phyloP scores from a whole-genome alignment of 192 early-diverging fungal genomes.

The Backusella psychrophila region DNA sequence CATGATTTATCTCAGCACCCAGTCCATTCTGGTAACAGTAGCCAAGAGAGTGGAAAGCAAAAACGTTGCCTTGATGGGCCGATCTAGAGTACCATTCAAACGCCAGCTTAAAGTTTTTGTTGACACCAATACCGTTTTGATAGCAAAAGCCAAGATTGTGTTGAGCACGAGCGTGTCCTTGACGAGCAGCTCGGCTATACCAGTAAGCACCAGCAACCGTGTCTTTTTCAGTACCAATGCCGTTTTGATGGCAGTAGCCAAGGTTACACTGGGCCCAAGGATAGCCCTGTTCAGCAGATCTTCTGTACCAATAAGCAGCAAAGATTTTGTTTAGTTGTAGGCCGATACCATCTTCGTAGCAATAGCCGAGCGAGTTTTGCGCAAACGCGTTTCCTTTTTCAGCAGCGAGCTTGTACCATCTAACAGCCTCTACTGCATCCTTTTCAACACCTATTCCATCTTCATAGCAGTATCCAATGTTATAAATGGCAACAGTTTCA shows the following conservation, averaged over 20 bases:
- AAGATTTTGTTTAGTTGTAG: constrained; percentile 45
- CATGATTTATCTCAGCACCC: constrained; percentile 45
- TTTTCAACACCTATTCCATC: constrained; percentile 56
- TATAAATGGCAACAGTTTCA: constrained; percentile 54
- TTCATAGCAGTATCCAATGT: constrained; percentile 59
- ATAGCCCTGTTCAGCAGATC: constrained; percentile 50
- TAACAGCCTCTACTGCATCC: constrained; percentile 47
- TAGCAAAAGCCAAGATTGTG: constrained; percentile 83
- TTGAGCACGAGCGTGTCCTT: constrained; percentile 55
- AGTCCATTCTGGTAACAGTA: constrained; percentile 63
- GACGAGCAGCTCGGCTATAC: constrained; percentile 59
- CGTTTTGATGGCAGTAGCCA: constrained; percentile 73
- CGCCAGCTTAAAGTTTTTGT: constrained; percentile 46
- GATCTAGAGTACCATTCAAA: constrained; percentile 52
- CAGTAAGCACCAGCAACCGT: constrained; percentile 49
- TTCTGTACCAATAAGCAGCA: constrained; percentile 56
- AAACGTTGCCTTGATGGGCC: constrained; percentile 50
- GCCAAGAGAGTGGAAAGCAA: constrained; percentile 56
- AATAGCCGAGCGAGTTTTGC: constrained; percentile 76
- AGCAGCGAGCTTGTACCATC: constrained; percentile 66
- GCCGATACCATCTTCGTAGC: constrained; percentile 80
- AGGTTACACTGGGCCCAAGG: constrained; percentile 69
- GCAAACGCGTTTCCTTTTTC: constrained; percentile 73
- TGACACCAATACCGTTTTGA: constrained; percentile 80
- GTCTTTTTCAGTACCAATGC: constrained; percentile 52